These are phyloP conservation scores for Phanerodontia chrysosporium DNA, from an alignment of 768 basidiomycete genomes.

Conservation along the genomic window DNA sequence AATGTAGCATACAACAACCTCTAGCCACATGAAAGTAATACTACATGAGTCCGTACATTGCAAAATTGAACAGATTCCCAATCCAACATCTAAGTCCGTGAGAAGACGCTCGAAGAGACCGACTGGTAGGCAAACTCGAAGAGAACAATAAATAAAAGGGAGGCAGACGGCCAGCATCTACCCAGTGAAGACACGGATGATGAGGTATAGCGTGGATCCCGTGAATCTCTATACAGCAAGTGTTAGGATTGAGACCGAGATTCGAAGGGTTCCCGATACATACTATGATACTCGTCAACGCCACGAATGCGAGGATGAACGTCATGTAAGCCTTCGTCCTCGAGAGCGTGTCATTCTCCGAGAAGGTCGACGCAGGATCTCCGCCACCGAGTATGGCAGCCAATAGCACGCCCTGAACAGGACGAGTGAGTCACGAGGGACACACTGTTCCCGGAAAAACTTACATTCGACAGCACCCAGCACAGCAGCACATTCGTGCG, in stretches of 20 bases:
- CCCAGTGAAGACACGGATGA: slow-evolving; percentile 49
- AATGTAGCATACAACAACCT: background rate
- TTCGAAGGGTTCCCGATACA: slow-evolving; percentile 18
- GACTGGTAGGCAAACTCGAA: too few species aligned
- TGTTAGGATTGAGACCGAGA: too few species aligned
- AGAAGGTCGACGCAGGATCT: slow-evolving; percentile 58
- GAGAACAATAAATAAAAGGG: background rate
- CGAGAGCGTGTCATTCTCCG: slow-evolving; percentile 38
- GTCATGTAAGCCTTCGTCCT: slow-evolving; percentile 73
- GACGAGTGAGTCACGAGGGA: too few species aligned
- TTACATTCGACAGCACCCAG: slow-evolving; percentile 84
- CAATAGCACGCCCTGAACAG: slow-evolving; percentile 58
- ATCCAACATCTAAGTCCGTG: too few species aligned
- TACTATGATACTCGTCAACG: slow-evolving; percentile 66
- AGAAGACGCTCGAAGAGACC: background rate
- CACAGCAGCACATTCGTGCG: slow-evolving; percentile 76
- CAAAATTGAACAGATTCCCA: too few species aligned
- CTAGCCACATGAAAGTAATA: background rate
- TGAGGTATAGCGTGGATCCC: slow-evolving; percentile 53
- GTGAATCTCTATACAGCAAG: slow-evolving; percentile 42
- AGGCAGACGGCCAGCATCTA: slow-evolving; percentile 15
- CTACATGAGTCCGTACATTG: background rate
- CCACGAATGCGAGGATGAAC: slow-evolving; percentile 79
- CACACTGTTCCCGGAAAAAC: slow-evolving; percentile 14
- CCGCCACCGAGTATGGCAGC: slow-evolving; percentile 65